Base-by-base conservation (phyloP, 257 asterid genomes). In the Lavandula angustifolia region DNA sequence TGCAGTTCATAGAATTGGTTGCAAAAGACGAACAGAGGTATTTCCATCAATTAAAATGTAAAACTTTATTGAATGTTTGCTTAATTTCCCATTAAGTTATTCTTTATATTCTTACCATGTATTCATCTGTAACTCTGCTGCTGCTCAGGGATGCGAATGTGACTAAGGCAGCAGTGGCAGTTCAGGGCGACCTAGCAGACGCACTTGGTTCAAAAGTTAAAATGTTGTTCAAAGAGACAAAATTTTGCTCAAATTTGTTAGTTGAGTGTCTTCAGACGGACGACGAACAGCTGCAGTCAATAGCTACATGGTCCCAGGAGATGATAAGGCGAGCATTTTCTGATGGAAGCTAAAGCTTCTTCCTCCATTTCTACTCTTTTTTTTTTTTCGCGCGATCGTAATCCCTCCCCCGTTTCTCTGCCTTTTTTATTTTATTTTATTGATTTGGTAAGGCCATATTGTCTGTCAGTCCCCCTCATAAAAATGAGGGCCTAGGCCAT, bases 181-280 rank as follows among this genome's bases (percentile, higher is more conserved):
- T 84, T 54, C 57, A 86, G 81, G 98, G 98, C n/a, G 98, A 91
- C 72, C 57, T 86, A 50, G 96, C 95, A 16, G 98, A 91, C 78
- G 82, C 96, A 9, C 86, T 91, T 38, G 95, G 98, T 59, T 65
- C 94, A 32, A 83, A 84, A 70, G 68, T 80, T 60, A 84, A 80
- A 80, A 46, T 54, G 56, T 43, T 91, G 69, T 81, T 81, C 71
- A 78, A 80, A 62, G 88, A 91, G 60, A 71, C 82, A 13, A 9
- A 72, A 4, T 78, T 62, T 73, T 83, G 87, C 72, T 48, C 73
- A 29, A 81, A 77, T 64, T 71, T 91, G 46, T 62, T 91, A 54
- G 70, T 81, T 6, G 96, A 88, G 71, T 88, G 96, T 78, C 92
- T 91, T 49, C 85, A 83, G 51, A 88, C 96, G 0, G 92, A 84